phyloP scores from a whole-genome alignment of 176 grass and related monocot genomes.

The Musa acuminata region DNA sequence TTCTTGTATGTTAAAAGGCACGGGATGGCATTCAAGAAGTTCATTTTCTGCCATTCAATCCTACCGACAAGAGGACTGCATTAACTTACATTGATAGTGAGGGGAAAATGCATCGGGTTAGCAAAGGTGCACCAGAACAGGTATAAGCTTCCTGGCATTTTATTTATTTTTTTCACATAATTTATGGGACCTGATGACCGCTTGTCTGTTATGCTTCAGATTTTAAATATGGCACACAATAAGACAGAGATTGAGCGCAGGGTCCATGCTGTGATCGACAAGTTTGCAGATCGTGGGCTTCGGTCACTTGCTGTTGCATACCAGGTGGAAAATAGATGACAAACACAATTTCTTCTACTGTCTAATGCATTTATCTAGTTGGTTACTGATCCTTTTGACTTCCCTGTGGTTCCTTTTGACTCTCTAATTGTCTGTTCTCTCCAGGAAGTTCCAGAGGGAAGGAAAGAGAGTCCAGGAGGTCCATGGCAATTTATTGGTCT shows the following conservation, averaged over 20 bases:
- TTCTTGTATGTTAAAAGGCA: slow-evolving; percentile 41
- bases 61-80: slow-evolving; percentile 88
- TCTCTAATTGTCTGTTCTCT: slow-evolving; percentile 4
- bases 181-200: not conserved
- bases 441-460: slow-evolving; percentile 78
- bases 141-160: slow-evolving; percentile 13
- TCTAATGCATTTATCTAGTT: slow-evolving; percentile 16
- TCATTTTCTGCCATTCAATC: slow-evolving; percentile 93
- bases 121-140: slow-evolving; percentile 96
- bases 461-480: slow-evolving; percentile 69
- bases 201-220: slow-evolving; percentile 32
- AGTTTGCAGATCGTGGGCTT: slow-evolving; percentile 77
- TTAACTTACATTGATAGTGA: slow-evolving; percentile 62
- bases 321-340: slow-evolving; percentile 39
- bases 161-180: slow-evolving; percentile 18
- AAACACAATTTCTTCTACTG: not conserved
- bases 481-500: slow-evolving; percentile 84
- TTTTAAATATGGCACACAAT: slow-evolving; percentile 79
- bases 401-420: no score
- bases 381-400: slow-evolving; percentile 3
- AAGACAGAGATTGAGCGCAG: slow-evolving; percentile 67
- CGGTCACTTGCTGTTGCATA: slow-evolving; percentile 76
- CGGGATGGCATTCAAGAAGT: slow-evolving; percentile 68
- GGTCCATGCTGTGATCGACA: slow-evolving; percentile 73
- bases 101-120: slow-evolving; percentile 79